phyloP scores from a whole-genome alignment of 108 stramenopile species.

The Fragilariopsis cylindrus region DNA sequence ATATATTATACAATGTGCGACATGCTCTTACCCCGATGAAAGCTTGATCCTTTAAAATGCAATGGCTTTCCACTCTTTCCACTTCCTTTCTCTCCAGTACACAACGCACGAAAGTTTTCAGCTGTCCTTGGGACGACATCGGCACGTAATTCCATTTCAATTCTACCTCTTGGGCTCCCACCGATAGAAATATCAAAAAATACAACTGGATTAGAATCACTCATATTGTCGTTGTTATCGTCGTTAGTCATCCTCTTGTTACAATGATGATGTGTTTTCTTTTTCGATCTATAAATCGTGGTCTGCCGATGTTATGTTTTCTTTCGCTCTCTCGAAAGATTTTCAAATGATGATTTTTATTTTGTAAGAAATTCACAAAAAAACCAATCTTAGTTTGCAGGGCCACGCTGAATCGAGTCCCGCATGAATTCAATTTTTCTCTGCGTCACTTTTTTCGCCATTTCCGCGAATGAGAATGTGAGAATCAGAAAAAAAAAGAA shows the following conservation, averaged over 20 bases:
- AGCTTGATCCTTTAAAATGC: slow-evolving; percentile 91
- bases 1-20: background rate
- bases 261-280: background rate
- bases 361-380: too few relatives aligned
- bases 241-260: background rate
- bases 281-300: background rate
- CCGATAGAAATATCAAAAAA: slow-evolving; percentile 97
- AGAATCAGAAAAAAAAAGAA: too few relatives aligned
- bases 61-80: slow-evolving; percentile 60
- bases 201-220: slow-evolving; percentile 81
- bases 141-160: slow-evolving; percentile 55
- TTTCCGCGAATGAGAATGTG: too few relatives aligned
- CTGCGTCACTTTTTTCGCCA: too few relatives aligned
- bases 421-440: too few relatives aligned
- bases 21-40: slow-evolving; percentile 91
- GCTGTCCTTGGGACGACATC: slow-evolving; percentile 87
- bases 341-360: too few relatives aligned
- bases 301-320: too few relatives aligned
- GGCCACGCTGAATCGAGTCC: too few relatives aligned
- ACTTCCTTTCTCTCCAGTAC: slow-evolving; percentile 50
- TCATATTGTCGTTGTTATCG: slow-evolving; percentile 22
- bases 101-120: slow-evolving; percentile 88
- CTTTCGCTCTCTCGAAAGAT: too few relatives aligned
- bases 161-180: slow-evolving; percentile 75
- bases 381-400: too few relatives aligned